Conservation (phyloP, 2,329 filamentous ascomycete genomes). For the Aspergillus piperis region DNA sequence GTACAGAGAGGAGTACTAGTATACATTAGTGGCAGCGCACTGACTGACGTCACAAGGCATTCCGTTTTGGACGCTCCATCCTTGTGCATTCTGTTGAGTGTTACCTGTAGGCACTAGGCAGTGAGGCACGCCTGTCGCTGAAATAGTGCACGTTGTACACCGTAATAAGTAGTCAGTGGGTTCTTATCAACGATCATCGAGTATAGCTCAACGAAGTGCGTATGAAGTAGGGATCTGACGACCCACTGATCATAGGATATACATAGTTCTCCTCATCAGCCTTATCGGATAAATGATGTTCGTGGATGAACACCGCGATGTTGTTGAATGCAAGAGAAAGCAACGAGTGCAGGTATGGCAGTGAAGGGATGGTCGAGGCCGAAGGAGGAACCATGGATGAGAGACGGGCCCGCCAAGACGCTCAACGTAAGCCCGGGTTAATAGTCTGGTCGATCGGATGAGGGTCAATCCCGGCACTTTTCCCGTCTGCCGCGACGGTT, state of each 20-base stretch:
- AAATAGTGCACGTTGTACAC: background rate
- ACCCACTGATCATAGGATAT: constrained; percentile 2
- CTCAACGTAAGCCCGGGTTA: background rate
- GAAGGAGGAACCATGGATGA: background rate
- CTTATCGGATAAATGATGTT: background rate
- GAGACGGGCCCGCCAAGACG: background rate
- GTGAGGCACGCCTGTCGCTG: too few species aligned
- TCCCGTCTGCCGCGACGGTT: background rate
- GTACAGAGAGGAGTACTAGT: background rate
- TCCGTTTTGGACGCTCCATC: background rate
- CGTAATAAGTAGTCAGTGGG: background rate
- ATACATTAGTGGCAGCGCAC: background rate
- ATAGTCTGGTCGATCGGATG: background rate
- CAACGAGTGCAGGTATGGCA: too few species aligned
- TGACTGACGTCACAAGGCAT: background rate
- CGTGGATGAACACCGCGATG: too few species aligned
- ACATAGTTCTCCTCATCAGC: background rate
- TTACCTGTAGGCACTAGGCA: background rate
- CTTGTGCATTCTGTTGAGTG: background rate
- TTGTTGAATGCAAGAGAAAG: too few species aligned
- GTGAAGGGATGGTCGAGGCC: background rate
- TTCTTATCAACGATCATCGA: background rate
- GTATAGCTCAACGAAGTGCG: background rate
- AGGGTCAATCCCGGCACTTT: background rate
- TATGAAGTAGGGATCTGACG: background rate